Conservation (phyloP, 768 basidiomycete species). For the Clitopilus hobsonii region DNA sequence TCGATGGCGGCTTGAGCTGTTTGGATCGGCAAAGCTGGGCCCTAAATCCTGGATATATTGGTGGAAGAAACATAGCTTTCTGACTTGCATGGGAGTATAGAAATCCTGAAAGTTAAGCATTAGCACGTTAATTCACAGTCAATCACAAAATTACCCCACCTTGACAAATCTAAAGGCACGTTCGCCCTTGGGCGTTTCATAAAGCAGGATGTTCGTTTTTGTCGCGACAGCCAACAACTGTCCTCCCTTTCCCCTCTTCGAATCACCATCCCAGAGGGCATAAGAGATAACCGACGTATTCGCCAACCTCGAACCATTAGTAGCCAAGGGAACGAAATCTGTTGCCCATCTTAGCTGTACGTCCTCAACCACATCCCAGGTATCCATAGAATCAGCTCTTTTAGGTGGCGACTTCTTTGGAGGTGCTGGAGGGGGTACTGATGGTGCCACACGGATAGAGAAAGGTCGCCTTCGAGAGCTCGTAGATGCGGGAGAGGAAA, state of each 20-base stretch:
- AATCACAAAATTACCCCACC: conserved; percentile 30
- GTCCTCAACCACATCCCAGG: conserved; percentile 74
- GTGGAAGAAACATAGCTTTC: conserved; percentile 64
- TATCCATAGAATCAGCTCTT: conserved; percentile 36
- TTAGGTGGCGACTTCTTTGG: not conserved
- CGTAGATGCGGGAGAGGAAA: conserved; percentile 17
- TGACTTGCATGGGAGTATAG: conserved; percentile 70
- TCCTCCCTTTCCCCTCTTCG: conserved; percentile 37
- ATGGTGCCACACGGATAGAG: conserved; percentile 4
- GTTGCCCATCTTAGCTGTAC: conserved; percentile 82
- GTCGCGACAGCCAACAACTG: conserved; percentile 71
- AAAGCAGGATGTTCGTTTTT: conserved; percentile 67
- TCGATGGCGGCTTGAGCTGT: conserved; percentile 34
- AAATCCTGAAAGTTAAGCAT: conserved; percentile 54
- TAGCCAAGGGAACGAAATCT: conserved; percentile 77
- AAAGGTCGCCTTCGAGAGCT: conserved; percentile 6
- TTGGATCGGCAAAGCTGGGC: not conserved
- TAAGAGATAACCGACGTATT: conserved; percentile 59
- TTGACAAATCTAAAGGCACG: conserved; percentile 80
- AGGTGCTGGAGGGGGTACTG: conserved; percentile 9
- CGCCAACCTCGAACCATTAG: conserved; percentile 57
- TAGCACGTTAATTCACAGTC: not conserved
- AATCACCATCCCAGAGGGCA: conserved; percentile 63
- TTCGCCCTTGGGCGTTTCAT: conserved; percentile 80
- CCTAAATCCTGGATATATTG: conserved; percentile 52